A percentile compares a stretch with the other conserved stretches of the same genome.
Conservation (phyloP, 1,284 basidiomycete species). For the Lignosus rhinocerotis region DNA sequence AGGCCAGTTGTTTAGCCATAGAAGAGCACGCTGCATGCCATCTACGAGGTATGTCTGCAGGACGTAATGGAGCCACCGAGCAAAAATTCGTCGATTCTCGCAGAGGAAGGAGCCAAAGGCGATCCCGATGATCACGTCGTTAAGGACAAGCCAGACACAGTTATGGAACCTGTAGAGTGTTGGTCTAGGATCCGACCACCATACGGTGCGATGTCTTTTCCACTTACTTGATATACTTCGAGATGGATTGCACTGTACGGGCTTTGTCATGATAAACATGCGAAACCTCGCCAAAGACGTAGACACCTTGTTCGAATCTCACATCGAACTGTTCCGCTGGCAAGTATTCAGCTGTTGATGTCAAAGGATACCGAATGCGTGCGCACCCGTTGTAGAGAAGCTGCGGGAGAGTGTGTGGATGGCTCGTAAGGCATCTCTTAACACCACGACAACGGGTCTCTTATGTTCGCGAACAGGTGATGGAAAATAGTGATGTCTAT, state of each 20-base stretch:
- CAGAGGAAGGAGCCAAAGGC: constrained; percentile 69
- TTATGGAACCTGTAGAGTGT: constrained; percentile 76
- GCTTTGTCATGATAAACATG: constrained; percentile 18
- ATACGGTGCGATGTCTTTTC: neutral
- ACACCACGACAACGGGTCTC: neutral
- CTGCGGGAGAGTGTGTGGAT: constrained; percentile 4
- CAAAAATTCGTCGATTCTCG: constrained; percentile 56
- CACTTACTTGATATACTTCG: constrained; percentile 61
- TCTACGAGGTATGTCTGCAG: constrained; percentile 50
- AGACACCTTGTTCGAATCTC: constrained; percentile 26
- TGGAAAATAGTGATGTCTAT: too few relatives aligned
- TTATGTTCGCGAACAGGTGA: neutral
- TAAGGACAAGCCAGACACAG: constrained; percentile 86
- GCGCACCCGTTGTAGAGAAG: constrained; percentile 18
- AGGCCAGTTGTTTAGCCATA: constrained; percentile 95
- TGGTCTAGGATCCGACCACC: neutral
- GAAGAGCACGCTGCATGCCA: constrained; percentile 54
- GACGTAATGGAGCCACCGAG: constrained; percentile 37
- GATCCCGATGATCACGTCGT: constrained; percentile 84
- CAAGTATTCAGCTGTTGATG: neutral
- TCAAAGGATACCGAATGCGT: neutral
- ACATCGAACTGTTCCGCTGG: constrained; percentile 28
- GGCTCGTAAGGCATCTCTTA: neutral
- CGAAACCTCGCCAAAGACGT: constrained; percentile 17
- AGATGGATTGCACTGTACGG: constrained; percentile 22